Conservation (phyloP, 2,329 filamentous ascomycete species). For the Sarocladium kiliense region DNA sequence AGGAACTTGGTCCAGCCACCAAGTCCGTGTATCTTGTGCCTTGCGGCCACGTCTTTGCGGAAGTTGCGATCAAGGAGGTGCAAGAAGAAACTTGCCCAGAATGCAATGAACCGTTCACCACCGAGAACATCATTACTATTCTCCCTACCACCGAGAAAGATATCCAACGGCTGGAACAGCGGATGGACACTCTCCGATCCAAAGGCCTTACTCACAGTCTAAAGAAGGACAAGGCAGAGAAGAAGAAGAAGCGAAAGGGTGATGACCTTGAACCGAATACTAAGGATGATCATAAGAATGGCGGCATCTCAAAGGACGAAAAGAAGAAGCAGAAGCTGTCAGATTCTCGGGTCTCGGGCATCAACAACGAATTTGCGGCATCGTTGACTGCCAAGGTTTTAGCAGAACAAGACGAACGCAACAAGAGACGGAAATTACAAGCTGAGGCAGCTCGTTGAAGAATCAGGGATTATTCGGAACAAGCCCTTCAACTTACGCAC, state of each 20-base stretch:
- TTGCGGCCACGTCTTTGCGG: conserved; percentile 91
- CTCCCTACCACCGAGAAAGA: conserved; percentile 68
- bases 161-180: conserved; percentile 57
- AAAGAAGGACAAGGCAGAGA: conserved; percentile 66
- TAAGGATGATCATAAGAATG: conserved; percentile 40
- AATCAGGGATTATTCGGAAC: no score
- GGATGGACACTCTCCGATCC: conserved; percentile 64
- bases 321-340: conserved; percentile 16
- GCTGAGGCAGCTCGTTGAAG: conserved; percentile 14
- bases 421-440: conserved; percentile 69
- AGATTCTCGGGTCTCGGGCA: conserved; percentile 48
- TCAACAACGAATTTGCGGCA: conserved; percentile 85
- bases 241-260: conserved; percentile 67
- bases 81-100: conserved; percentile 57
- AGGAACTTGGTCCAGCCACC: conserved; percentile 72
- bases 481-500: no score
- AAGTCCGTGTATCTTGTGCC: conserved; percentile 88
- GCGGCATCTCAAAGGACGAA: conserved; percentile 21
- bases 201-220: conserved; percentile 77
- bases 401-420: conserved; percentile 76
- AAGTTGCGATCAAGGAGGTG: conserved; percentile 80
- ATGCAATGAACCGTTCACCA: conserved; percentile 70
- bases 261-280: conserved; percentile 25
- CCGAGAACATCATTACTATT: conserved; percentile 77
- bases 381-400: conserved; percentile 81